Evolutionary conservation across 768 basidiomycete species (phyloP), one percentile per base, ranked within the genome.

Genomic region (Tricholoma flavovirens): DNA sequence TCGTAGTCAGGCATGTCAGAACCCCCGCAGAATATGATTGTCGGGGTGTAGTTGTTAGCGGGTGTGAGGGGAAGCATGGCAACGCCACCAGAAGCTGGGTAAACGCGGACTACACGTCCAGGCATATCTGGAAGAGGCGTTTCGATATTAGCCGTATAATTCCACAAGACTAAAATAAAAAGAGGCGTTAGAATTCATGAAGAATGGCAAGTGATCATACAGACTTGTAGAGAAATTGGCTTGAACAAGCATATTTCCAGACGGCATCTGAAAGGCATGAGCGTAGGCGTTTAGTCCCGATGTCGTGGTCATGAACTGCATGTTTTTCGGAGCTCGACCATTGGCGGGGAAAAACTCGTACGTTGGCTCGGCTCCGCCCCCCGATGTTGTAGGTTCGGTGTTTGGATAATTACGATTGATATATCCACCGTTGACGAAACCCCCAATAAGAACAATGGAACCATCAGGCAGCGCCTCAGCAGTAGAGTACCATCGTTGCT

Each of bases 51-150:
- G 66, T 90, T 87, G 74, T 96, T 97, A 21, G 78, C 87, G 1
- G 90, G 88, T 0, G 91, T 95, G 15, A 98, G 78, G 5, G 95
- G 96, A 0, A 98, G 81, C 88, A 98, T 92, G 29, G 88, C 88
- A 1, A 80, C 80, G 0, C 87, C 95, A 21, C 90, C 93, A 3
- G 93, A 93, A 0, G 88, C 95, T 8, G 93, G 93, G 64, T 95
- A 95, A 2, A 92, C 88, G 32, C 93, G 87, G 22, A 81, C 83
- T 45, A 95, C 84, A 46, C 77, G 73, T 21, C 76, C 75, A 5
- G 89, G 90, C 88, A 90, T 91, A 57, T 79, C 72, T 1, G 90
- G 89, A 5, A 91, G 78, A 4, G 75, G 72, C 0, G 79, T 84
- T 67, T 90, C 87, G 4, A 68, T 54, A 65, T 89, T 89, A 22